Conservation (phyloP, 768 basidiomycete genomes). For the Coprinopsis sp. region DNA sequence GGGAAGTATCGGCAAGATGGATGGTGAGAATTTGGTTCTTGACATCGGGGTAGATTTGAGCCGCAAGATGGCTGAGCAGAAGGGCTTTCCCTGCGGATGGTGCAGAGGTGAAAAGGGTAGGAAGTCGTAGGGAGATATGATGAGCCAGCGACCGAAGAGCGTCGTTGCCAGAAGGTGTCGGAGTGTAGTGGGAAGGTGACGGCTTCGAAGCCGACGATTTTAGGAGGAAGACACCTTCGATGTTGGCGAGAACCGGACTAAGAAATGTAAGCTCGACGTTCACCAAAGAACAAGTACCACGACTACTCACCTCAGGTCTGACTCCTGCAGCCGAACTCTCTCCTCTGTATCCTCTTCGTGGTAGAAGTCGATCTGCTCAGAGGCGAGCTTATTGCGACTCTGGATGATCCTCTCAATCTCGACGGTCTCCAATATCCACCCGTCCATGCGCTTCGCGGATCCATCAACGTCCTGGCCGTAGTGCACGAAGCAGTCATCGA, state of each 20-base stretch:
- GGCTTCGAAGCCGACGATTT: constrained; percentile 32
- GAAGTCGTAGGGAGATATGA: constrained; percentile 62
- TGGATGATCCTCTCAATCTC: constrained; percentile 61
- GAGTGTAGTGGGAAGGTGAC: constrained; percentile 42
- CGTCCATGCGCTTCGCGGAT: constrained; percentile 49
- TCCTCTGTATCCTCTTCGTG: constrained; percentile 29
- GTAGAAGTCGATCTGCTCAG: constrained; percentile 43
- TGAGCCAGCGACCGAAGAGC: constrained; percentile 62
- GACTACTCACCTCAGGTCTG: constrained; percentile 49
- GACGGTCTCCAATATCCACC: constrained; percentile 75
- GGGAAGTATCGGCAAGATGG: constrained; percentile 90
- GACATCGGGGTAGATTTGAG: constrained; percentile 51
- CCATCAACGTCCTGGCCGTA: constrained; percentile 51
- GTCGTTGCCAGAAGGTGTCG: constrained; percentile 55
- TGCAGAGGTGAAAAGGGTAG: constrained; percentile 78
- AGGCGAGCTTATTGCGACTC: constrained; percentile 42
- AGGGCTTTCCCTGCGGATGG: constrained; percentile 88
- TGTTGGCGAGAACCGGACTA: constrained; percentile 54
- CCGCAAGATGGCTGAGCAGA: constrained; percentile 71
- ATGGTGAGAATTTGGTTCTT: constrained; percentile 76
- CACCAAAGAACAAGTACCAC: constrained; percentile 11
- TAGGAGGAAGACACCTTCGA: constrained; percentile 66
- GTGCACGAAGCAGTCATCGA: constrained; percentile 57
- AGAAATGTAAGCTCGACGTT: constrained; percentile 13
- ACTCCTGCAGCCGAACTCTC: constrained; percentile 31